These are phyloP conservation scores for Talaromyces sp. DNA, from an alignment of 2,329 filamentous ascomycete species.

Conservation along the genomic window DNA sequence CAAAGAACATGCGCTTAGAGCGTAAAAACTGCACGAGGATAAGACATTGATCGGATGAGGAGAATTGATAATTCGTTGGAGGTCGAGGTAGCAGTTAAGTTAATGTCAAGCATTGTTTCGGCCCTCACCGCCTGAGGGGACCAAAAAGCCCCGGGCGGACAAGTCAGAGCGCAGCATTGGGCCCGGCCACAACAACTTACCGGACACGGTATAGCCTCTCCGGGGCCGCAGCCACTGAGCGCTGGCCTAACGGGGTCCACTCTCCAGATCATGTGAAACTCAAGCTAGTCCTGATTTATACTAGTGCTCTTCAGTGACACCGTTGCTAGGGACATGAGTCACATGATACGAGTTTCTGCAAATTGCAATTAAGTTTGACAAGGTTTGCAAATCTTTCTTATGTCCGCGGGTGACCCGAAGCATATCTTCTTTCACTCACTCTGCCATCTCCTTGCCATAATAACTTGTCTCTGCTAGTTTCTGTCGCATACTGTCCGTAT, in stretches of 20 bases:
- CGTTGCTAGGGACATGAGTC: neutral
- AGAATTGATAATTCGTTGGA: neutral
- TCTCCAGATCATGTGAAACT: neutral
- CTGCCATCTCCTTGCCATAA: no score
- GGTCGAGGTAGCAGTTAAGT: neutral
- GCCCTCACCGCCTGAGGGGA: neutral
- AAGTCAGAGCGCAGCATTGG: neutral
- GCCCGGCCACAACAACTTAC: constrained; percentile 1
- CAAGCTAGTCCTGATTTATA: neutral
- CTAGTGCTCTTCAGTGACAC: neutral
- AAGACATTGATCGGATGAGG: neutral
- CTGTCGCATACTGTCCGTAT: neutral
- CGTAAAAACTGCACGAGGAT: neutral
- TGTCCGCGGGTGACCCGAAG: no score
- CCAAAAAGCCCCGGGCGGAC: neutral
- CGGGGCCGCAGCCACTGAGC: neutral
- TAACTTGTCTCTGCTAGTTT: neutral
- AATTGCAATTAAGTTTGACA: neutral
- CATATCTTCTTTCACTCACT: no score
- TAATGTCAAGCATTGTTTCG: neutral
- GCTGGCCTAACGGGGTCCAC: neutral
- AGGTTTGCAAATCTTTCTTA: neutral
- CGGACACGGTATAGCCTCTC: neutral
- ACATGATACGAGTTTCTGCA: neutral
- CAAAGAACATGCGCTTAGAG: neutral